Conservation (phyloP, 352 stramenopile species). For the Phytophthora pseudosyringae region DNA sequence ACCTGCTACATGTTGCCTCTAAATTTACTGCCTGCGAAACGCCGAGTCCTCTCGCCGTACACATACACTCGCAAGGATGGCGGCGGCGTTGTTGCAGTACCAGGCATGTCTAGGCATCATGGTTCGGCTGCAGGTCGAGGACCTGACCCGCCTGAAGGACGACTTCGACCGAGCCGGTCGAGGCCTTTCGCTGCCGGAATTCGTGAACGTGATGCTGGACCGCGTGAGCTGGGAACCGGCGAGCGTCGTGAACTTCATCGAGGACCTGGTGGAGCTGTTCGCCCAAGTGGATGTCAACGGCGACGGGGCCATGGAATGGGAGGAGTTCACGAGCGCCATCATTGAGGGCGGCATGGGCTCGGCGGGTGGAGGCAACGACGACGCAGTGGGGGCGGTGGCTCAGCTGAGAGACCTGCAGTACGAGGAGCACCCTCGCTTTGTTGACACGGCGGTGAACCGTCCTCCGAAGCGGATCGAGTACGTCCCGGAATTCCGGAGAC, state of each 20-base stretch:
- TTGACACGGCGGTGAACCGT: slow-evolving; percentile 53
- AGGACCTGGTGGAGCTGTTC: slow-evolving; percentile 83
- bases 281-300: slow-evolving; percentile 81
- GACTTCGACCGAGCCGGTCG: slow-evolving; percentile 69
- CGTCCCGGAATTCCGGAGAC: slow-evolving; percentile 57
- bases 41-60: neutral
- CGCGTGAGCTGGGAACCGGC: slow-evolving; percentile 63
- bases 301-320: slow-evolving; percentile 83
- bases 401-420: slow-evolving; percentile 77
- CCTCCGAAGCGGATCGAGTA: slow-evolving; percentile 69
- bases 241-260: slow-evolving; percentile 66
- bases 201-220: slow-evolving; percentile 79
- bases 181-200: slow-evolving; percentile 63
- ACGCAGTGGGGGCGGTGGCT: slow-evolving; percentile 42
- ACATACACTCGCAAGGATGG: slow-evolving; percentile 36
- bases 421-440: slow-evolving; percentile 64
- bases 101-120: slow-evolving; percentile 83
- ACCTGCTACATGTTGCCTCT: neutral
- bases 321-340: slow-evolving; percentile 85
- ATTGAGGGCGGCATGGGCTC: slow-evolving; percentile 82
- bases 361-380: slow-evolving; percentile 19
- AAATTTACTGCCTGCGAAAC: slow-evolving; percentile 38
- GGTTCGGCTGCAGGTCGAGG: slow-evolving; percentile 75
- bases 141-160: slow-evolving; percentile 63
- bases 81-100: slow-evolving; percentile 71